Evolutionary conservation across 176 grass and related monocot species (phyloP).

Genomic region (Puccinellia tenuiflora): DNA sequence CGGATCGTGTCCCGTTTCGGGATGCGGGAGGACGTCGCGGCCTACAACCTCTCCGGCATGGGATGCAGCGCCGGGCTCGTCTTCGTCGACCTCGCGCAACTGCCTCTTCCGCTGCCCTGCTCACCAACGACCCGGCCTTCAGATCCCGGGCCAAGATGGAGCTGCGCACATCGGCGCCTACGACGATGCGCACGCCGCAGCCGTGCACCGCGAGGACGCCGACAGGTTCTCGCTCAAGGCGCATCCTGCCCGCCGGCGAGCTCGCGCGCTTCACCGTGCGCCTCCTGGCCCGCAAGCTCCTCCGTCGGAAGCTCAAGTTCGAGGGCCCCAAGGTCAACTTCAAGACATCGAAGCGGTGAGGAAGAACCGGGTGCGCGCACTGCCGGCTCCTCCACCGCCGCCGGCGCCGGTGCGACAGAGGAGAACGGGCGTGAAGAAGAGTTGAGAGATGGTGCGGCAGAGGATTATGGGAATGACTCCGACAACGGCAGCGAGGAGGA

Average conservation of each 20-base stretch:
- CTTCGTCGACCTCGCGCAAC: constrained; percentile 66
- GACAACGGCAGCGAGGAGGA: too few relatives aligned
- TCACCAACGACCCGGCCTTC: constrained; percentile 70
- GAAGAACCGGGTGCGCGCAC: too few relatives aligned
- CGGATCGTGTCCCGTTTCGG: constrained; percentile 42
- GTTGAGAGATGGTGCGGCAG: too few relatives aligned
- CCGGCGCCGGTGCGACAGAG: too few relatives aligned
- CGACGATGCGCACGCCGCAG: constrained; percentile 56
- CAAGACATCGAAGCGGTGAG: too few relatives aligned
- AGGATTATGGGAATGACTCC: too few relatives aligned
- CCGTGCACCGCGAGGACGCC: constrained; percentile 71
- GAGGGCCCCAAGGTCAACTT: constrained; percentile 56
- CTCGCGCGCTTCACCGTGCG: constrained; percentile 31
- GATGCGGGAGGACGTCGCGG: constrained; percentile 62
- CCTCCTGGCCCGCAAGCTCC: constrained; percentile 45
- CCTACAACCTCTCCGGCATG: constrained; percentile 80
- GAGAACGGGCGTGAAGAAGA: too few relatives aligned
- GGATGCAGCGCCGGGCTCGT: constrained; percentile 68
- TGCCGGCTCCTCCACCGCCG: too few relatives aligned
- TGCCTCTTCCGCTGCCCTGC: constrained; percentile 83
- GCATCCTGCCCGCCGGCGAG: constrained; percentile 53
- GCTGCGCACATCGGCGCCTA: constrained; percentile 51
- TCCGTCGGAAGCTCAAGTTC: background rate
- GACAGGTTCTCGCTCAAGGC: constrained; percentile 47
- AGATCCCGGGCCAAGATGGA: constrained; percentile 58